These are phyloP conservation scores for Scleroderma bovista DNA, from an alignment of 768 basidiomycete genomes.

Conservation along the genomic window DNA sequence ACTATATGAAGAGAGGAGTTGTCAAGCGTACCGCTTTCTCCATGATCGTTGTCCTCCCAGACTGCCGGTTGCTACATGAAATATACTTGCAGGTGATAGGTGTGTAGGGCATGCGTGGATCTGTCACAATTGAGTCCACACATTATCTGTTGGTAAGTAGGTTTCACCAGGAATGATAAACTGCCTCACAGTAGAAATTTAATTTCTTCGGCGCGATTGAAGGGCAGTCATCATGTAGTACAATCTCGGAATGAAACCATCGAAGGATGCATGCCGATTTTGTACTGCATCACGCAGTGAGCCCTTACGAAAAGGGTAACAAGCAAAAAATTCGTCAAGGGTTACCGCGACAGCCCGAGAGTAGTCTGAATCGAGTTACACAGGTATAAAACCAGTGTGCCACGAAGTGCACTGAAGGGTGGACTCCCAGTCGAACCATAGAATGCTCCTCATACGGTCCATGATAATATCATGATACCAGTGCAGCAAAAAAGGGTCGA, in stretches of 20 bases:
- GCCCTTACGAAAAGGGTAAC: constrained; percentile 1
- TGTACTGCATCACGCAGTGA: neutral
- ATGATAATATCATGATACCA: neutral
- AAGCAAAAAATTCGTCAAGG: constrained; percentile 6
- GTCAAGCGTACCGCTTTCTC: too few relatives aligned
- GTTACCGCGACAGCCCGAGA: constrained; percentile 8
- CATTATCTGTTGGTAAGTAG: neutral
- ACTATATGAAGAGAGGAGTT: too few relatives aligned
- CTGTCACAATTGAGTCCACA: too few relatives aligned
- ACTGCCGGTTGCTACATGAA: too few relatives aligned
- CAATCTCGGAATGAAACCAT: neutral
- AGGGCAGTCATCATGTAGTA: neutral
- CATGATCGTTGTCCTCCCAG: too few relatives aligned
- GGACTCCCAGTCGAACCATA: neutral
- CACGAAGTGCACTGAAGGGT: constrained; percentile 19
- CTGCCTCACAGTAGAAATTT: too few relatives aligned
- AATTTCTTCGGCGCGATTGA: too few relatives aligned
- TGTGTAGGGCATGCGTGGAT: too few relatives aligned
- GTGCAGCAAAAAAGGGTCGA: neutral
- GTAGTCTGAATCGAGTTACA: constrained; percentile 22
- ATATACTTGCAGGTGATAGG: too few relatives aligned
- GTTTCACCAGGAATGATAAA: too few relatives aligned
- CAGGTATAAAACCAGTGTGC: constrained; percentile 4
- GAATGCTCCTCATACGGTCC: neutral
- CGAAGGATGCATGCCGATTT: neutral